A percentile compares a stretch with the other conserved stretches of the same genome.
These are phyloP conservation scores for Solanum hybrid DNA, from an alignment of 305 asterid species.

Conservation along the genomic window DNA sequence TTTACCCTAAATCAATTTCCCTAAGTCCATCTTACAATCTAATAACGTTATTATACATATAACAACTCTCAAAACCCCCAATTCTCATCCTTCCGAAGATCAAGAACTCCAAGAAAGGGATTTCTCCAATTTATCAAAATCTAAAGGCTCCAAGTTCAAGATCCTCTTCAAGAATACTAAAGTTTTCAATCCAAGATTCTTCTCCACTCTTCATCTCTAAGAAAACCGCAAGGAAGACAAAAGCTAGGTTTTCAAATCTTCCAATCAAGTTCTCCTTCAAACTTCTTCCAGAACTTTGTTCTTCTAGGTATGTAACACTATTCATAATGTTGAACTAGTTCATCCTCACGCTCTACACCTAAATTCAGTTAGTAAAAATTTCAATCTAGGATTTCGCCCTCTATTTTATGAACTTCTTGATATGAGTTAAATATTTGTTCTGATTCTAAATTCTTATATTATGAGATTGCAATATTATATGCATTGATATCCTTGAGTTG, in stretches of 20 bases:
- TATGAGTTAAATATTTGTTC: neutral
- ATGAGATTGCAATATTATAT: no score
- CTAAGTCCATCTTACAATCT: neutral
- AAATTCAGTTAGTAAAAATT: neutral
- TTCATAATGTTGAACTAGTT: neutral
- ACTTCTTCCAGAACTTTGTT: neutral
- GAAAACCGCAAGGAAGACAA: neutral
- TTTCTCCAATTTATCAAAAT: neutral
- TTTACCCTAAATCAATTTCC: neutral
- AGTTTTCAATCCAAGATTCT: neutral
- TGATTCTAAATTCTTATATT: neutral
- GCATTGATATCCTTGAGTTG: neutral
- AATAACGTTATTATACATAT: neutral
- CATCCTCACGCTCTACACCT: neutral
- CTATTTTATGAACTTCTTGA: neutral
- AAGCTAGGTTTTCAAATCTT: neutral
- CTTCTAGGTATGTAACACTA: neutral
- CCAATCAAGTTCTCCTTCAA: neutral
- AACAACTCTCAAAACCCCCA: neutral
- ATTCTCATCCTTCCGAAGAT: neutral
- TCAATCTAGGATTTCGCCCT: neutral
- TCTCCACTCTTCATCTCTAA: neutral
- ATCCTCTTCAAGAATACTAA: neutral
- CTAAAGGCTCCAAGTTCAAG: neutral
- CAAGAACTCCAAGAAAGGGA: neutral